These are phyloP conservation scores for Boletus vinaceobasis DNA, from an alignment of 768 basidiomycete species.

Conservation along the genomic window DNA sequence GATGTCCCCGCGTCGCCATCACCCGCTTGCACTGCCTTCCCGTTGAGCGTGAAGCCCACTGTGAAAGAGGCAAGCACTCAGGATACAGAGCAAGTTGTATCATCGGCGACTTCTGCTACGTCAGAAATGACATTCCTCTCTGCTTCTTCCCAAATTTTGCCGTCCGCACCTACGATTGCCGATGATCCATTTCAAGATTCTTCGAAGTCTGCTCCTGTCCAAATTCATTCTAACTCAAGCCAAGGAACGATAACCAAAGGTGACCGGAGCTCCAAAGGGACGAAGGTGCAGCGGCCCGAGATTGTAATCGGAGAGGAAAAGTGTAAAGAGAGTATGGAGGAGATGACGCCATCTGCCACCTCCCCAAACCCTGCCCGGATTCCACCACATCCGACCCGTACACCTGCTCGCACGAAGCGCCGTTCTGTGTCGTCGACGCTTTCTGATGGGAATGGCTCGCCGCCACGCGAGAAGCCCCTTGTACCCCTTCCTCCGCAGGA, in stretches of 20 bases:
- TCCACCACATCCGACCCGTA: conserved; percentile 73
- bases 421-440: conserved; percentile 90
- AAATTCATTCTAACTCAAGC: conserved; percentile 51
- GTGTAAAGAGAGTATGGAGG: not conserved
- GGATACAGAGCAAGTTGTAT: conserved; percentile 35
- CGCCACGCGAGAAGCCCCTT: conserved; percentile 44
- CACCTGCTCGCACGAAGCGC: conserved; percentile 92
- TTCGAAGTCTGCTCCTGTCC: conserved; percentile 18
- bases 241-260: conserved; percentile 58
- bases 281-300: conserved; percentile 40
- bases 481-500: conserved; percentile 45
- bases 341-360: conserved; percentile 17
- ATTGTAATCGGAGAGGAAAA: conserved; percentile 53
- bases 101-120: conserved; percentile 43
- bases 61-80: conserved; percentile 6
- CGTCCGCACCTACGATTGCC: conserved; percentile 57
- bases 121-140: conserved; percentile 51
- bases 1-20: conserved; percentile 30
- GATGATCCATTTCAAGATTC: conserved; percentile 47
- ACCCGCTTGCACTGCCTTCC: conserved; percentile 29
- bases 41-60: conserved; percentile 23
- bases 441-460: conserved; percentile 57
- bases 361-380: conserved; percentile 25
- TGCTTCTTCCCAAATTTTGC: conserved; percentile 46
- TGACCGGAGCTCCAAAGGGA: conserved; percentile 24